Percentiles rank a stretch among this genome's conserved stretches.
Evolutionary conservation across 495 filamentous ascomycete species (phyloP).

Genomic region (Annulohypoxylon maeteangense): DNA sequence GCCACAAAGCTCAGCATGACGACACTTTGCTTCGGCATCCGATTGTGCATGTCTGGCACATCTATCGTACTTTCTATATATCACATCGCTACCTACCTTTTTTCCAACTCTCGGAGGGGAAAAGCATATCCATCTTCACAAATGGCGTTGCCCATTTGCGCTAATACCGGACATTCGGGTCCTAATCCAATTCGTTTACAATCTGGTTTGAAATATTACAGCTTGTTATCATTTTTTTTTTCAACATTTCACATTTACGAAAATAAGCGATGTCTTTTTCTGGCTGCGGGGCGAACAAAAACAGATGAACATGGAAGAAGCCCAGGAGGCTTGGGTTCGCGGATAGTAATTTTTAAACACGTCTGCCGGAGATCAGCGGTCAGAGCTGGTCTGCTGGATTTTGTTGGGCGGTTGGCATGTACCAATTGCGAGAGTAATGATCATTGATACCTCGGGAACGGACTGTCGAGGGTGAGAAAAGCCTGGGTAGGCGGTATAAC

Average conservation of each 20-base stretch:
- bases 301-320: slow-evolving; percentile 56
- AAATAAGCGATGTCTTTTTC: slow-evolving; percentile 46
- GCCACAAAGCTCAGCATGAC: slow-evolving; percentile 64
- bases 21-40: slow-evolving; percentile 55
- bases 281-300: slow-evolving; percentile 52
- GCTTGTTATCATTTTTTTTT: slow-evolving; percentile 46
- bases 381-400: slow-evolving; percentile 43
- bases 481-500: slow-evolving; percentile 25
- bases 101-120: slow-evolving; percentile 8
- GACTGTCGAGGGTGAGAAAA: slow-evolving; percentile 25
- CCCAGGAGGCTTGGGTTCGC: slow-evolving; percentile 60
- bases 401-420: slow-evolving; percentile 27
- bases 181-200: slow-evolving; percentile 38
- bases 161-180: slow-evolving; percentile 42
- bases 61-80: slow-evolving; percentile 51
- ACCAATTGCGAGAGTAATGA: slow-evolving; percentile 39
- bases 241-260: slow-evolving; percentile 42
- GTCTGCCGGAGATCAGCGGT: slow-evolving; percentile 45
- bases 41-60: slow-evolving; percentile 66
- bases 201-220: slow-evolving; percentile 50
- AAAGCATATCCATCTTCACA: background rate
- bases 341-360: slow-evolving; percentile 56
- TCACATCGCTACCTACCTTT: slow-evolving; percentile 30
- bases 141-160: slow-evolving; percentile 28
- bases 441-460: slow-evolving; percentile 42